These are phyloP conservation scores for Gaertneriomyces sp. DNA, from an alignment of 192 early-diverging fungal species.

Conservation along the genomic window DNA sequence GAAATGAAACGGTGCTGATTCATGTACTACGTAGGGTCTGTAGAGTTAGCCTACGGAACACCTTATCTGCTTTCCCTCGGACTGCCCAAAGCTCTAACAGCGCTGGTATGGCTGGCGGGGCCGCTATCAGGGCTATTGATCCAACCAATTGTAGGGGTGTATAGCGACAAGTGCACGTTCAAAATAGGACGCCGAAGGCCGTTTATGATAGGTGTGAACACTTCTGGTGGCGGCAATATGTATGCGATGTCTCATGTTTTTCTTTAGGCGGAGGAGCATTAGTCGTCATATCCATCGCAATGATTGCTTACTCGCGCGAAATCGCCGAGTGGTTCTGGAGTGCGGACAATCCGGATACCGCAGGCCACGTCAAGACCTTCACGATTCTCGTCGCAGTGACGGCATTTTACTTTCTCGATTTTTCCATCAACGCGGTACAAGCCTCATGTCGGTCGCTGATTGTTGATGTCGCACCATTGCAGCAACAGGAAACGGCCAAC, in stretches of 20 bases:
- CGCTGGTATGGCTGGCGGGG: conserved; percentile 92
- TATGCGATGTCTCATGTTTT: background rate
- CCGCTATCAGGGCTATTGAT: conserved; percentile 69
- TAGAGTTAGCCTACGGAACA: conserved; percentile 79
- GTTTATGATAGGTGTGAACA: conserved; percentile 60
- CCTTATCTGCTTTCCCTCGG: conserved; percentile 82
- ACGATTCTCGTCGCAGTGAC: conserved; percentile 70
- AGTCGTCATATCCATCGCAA: conserved; percentile 62
- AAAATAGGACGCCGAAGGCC: conserved; percentile 77
- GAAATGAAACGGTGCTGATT: background rate
- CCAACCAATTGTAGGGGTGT: conserved; percentile 76
- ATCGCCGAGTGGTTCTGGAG: conserved; percentile 26
- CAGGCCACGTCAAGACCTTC: conserved; percentile 11
- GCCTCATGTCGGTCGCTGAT: conserved; percentile 80
- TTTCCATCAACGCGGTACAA: conserved; percentile 86
- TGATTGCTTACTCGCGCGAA: conserved; percentile 75
- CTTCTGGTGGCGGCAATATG: too few relatives aligned
- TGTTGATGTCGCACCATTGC: conserved; percentile 73
- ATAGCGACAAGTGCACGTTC: conserved; percentile 73
- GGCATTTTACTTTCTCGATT: conserved; percentile 89
- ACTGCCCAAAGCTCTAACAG: conserved; percentile 73
- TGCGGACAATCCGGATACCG: too few relatives aligned
- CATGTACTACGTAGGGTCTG: conserved; percentile 50
- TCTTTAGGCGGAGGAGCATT: conserved; percentile 51
- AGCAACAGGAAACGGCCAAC: conserved; percentile 77